Conservation (phyloP, 2,329 filamentous ascomycete species). For the Monilinia laxa region DNA sequence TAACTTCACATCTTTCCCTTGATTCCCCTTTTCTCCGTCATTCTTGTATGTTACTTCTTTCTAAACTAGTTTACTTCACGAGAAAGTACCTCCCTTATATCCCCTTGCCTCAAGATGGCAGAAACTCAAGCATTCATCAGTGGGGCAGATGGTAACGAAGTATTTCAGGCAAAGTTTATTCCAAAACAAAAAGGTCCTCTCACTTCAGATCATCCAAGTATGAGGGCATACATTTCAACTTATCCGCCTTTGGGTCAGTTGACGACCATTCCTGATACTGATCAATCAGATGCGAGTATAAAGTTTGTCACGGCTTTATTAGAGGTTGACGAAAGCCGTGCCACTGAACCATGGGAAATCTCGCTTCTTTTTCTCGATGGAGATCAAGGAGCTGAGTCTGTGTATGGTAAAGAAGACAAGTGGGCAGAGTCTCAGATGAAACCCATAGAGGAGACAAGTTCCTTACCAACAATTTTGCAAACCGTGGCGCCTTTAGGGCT, state of each 20-base stretch:
- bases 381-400: neutral
- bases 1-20: neutral
- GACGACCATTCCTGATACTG: constrained; percentile 53
- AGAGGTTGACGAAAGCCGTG: constrained; percentile 58
- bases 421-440: constrained; percentile 54
- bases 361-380: constrained; percentile 69
- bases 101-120: neutral
- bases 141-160: constrained; percentile 38
- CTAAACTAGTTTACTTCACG: neutral
- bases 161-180: constrained; percentile 40
- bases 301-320: constrained; percentile 64
- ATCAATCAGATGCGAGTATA: constrained; percentile 40
- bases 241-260: constrained; percentile 76
- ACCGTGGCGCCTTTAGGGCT: constrained; percentile 38
- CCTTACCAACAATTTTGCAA: constrained; percentile 54
- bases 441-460: constrained; percentile 31
- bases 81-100: constrained; percentile 20
- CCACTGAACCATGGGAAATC: constrained; percentile 65
- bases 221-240: constrained; percentile 53
- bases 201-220: constrained; percentile 47
- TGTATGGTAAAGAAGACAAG: constrained; percentile 38
- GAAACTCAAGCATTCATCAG: constrained; percentile 31
- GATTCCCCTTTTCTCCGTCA: neutral
- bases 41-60: constrained; percentile 18
- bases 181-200: constrained; percentile 37